Evolutionary conservation across 2,329 filamentous ascomycete genomes (phyloP).

Genomic region (Byssochlamys sp.): DNA sequence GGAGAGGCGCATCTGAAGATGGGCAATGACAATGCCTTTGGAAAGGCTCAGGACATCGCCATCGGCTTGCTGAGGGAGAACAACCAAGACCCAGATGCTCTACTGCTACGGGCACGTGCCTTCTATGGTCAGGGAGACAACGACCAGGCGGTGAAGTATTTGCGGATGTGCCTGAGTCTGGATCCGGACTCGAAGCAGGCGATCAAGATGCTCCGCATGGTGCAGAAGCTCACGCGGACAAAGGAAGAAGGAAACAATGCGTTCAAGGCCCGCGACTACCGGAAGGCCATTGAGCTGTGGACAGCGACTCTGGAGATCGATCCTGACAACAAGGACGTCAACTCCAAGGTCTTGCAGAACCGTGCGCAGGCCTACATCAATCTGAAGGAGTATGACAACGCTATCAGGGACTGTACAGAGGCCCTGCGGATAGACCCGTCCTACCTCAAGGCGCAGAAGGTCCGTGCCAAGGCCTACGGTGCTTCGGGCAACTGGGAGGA

Average conservation of each 20-base stretch:
- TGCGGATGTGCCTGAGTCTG: constrained; percentile 77
- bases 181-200: constrained; percentile 87
- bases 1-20: constrained; percentile 89
- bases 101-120: constrained; percentile 78
- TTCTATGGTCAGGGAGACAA: constrained; percentile 90
- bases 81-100: constrained; percentile 82
- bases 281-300: constrained; percentile 76
- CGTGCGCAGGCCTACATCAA: constrained; percentile 70
- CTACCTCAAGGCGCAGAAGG: constrained; percentile 86
- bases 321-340: constrained; percentile 78
- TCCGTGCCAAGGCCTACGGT: constrained; percentile 81
- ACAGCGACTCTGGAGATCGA: constrained; percentile 74
- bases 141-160: constrained; percentile 84
- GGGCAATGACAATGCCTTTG: constrained; percentile 76
- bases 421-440: constrained; percentile 72
- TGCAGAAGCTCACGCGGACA: constrained; percentile 84
- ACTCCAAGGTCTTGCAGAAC: constrained; percentile 91
- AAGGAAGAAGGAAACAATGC: constrained; percentile 87
- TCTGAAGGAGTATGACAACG: constrained; percentile 72
- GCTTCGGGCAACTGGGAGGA: constrained; percentile 85
- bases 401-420: constrained; percentile 75
- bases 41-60: constrained; percentile 84
- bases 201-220: constrained; percentile 76
- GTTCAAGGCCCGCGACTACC: constrained; percentile 76
- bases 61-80: constrained; percentile 79